Evolutionary conservation across 805 yeast genomes (phyloP).

Genomic region (Saccharomycopsis schoenii): DNA sequence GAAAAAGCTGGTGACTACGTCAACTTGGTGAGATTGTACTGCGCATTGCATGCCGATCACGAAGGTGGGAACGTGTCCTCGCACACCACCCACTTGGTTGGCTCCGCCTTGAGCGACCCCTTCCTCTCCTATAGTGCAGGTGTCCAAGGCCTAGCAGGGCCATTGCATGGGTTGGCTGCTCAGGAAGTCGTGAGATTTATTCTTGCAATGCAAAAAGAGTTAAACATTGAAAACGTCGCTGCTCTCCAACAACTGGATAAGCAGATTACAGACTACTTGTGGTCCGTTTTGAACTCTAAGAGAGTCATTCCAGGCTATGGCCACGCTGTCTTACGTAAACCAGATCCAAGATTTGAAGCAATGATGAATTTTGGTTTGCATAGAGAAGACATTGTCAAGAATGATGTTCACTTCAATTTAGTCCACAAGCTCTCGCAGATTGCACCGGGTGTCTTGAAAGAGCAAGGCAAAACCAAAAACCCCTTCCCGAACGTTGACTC

Average conservation of each 20-base stretch:
- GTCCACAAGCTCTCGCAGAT: slow-evolving; percentile 57
- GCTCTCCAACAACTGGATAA: slow-evolving; percentile 24
- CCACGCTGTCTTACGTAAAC: slow-evolving; percentile 75
- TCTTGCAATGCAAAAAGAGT: slow-evolving; percentile 45
- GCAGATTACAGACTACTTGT: slow-evolving; percentile 55
- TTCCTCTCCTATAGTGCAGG: slow-evolving; percentile 71
- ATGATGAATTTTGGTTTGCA: slow-evolving; percentile 56
- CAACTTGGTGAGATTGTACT: slow-evolving; percentile 62
- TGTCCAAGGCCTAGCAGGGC: slow-evolving; percentile 76
- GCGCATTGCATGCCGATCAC: slow-evolving; percentile 71
- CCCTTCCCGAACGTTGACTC: slow-evolving; percentile 84
- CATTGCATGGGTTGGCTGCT: slow-evolving; percentile 77
- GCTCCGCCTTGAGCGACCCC: slow-evolving; percentile 72
- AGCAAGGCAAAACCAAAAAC: slow-evolving; percentile 80
- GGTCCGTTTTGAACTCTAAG: slow-evolving; percentile 62
- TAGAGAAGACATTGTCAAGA: slow-evolving; percentile 41
- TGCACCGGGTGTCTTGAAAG: slow-evolving; percentile 64
- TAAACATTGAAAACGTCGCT: slow-evolving; percentile 19
- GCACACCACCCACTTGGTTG: slow-evolving; percentile 74
- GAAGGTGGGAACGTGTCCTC: slow-evolving; percentile 83
- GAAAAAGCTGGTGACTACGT: slow-evolving; percentile 48
- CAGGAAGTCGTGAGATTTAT: slow-evolving; percentile 77
- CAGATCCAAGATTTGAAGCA: slow-evolving; percentile 75
- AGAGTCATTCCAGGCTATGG: slow-evolving; percentile 86
- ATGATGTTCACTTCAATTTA: slow-evolving; percentile 55